Conservation (phyloP, 2,329 filamentous ascomycete species). For the Emmonsiellopsis sp. region DNA sequence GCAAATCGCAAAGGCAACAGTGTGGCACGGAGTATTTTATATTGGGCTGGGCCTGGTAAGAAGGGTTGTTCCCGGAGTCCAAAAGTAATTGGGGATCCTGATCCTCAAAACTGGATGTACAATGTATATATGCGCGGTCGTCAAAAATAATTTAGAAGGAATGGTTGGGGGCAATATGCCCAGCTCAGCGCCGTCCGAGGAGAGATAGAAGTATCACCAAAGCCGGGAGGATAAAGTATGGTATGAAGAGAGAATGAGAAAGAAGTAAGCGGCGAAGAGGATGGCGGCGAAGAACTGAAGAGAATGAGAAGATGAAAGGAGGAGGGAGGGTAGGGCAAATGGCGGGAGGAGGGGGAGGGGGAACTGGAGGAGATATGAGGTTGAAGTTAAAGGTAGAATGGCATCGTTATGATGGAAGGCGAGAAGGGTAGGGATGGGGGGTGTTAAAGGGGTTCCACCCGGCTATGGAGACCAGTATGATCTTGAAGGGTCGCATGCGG, state of each 20-base stretch:
- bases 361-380: constrained; percentile 9
- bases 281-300: constrained; percentile 39
- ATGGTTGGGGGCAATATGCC: neutral
- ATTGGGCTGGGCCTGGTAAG: neutral
- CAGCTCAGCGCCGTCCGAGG: constrained; percentile 15
- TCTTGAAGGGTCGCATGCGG: constrained; percentile 1
- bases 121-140: neutral
- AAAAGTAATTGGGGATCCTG: constrained; percentile 3
- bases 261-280: neutral
- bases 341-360: constrained; percentile 13
- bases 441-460: constrained; percentile 1
- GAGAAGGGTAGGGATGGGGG: neutral
- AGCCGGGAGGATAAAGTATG: constrained; percentile 16
- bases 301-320: constrained; percentile 6
- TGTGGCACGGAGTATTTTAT: neutral
- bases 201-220: constrained; percentile 5
- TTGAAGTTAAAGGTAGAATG: constrained; percentile 2
- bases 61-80: neutral
- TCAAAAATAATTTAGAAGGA: constrained; percentile 1
- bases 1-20: constrained; percentile 17
- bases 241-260: neutral
- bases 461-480: neutral
- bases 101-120: neutral
- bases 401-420: neutral
- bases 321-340: constrained; percentile 8